A percentile compares a stretch with the other conserved stretches of the same genome.
These are phyloP conservation scores for Ustilaginoidea virens DNA, from an alignment of 2,329 filamentous ascomycete genomes.

Conservation along the genomic window DNA sequence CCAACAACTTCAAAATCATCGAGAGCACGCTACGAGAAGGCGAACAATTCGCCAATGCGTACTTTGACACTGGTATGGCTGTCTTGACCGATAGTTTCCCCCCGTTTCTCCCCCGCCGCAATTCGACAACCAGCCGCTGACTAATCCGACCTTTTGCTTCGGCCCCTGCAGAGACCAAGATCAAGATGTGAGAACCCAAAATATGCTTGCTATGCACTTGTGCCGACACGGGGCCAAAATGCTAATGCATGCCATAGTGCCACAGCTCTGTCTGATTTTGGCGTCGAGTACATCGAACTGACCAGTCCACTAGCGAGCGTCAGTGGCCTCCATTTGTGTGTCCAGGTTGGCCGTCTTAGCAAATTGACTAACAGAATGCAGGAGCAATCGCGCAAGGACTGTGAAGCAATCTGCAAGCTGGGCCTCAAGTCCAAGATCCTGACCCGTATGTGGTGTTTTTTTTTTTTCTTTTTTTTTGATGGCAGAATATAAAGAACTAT, in stretches of 20 bases:
- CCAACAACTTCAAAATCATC: constrained; percentile 7
- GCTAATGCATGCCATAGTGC: constrained; percentile 3
- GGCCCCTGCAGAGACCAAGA: constrained; percentile 12
- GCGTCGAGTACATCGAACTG: constrained; percentile 39
- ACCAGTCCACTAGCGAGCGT: constrained; percentile 76
- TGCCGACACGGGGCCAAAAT: neutral
- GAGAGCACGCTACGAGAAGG: constrained; percentile 35
- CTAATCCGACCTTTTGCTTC: no score
- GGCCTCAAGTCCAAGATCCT: constrained; percentile 48
- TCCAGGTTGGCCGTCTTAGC: no score
- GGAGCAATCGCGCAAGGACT: constrained; percentile 73
- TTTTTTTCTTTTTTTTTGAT: no score
- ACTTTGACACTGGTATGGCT: constrained; percentile 50
- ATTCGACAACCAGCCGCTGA: neutral
- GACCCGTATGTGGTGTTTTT: constrained; percentile 7
- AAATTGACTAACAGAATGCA: no score
- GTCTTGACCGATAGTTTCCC: no score
- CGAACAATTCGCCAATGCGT: constrained; percentile 68
- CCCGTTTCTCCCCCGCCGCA: neutral
- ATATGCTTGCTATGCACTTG: no score
- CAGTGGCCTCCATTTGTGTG: no score
- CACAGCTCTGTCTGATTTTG: constrained; percentile 7
- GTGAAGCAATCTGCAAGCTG: constrained; percentile 85
- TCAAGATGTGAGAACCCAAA: constrained; percentile 35
- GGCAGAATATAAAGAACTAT: no score